These are phyloP conservation scores for Paramecium bursaria DNA, from an alignment of 73 alveolate genomes.

Conservation along the genomic window DNA sequence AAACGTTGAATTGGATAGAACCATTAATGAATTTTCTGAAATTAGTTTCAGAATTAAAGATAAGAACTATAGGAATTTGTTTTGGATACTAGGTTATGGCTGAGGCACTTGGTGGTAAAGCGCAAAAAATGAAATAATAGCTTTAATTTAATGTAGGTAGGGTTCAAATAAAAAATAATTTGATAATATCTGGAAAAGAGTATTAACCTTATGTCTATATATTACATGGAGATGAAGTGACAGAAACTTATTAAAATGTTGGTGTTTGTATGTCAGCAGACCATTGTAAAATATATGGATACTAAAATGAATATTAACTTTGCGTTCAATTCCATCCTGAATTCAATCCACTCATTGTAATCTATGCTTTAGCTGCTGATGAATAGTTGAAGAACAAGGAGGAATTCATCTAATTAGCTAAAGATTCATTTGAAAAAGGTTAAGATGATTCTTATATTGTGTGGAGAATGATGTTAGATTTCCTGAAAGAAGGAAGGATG, in stretches of 20 bases:
- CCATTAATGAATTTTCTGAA: neutral
- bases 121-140: constrained; percentile 21
- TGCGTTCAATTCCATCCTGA: constrained; percentile 55
- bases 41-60: neutral
- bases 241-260: neutral
- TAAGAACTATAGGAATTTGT: constrained; percentile 43
- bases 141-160: constrained; percentile 17
- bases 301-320: constrained; percentile 21
- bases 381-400: neutral
- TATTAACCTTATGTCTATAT: neutral
- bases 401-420: neutral
- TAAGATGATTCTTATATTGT: neutral
- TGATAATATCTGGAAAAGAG: neutral
- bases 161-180: neutral
- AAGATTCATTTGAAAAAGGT: neutral
- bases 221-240: constrained; percentile 40
- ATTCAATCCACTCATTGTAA: neutral
- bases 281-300: constrained; percentile 50
- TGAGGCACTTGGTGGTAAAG: constrained; percentile 47
- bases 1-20: constrained; percentile 16
- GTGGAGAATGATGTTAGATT: neutral
- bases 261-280: constrained; percentile 10
- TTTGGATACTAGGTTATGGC: constrained; percentile 53
- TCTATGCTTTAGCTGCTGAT: neutral
- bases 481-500: too few relatives aligned